These are phyloP conservation scores for Ustilago hordei DNA, from an alignment of 1,284 basidiomycete genomes.

Conservation along the genomic window DNA sequence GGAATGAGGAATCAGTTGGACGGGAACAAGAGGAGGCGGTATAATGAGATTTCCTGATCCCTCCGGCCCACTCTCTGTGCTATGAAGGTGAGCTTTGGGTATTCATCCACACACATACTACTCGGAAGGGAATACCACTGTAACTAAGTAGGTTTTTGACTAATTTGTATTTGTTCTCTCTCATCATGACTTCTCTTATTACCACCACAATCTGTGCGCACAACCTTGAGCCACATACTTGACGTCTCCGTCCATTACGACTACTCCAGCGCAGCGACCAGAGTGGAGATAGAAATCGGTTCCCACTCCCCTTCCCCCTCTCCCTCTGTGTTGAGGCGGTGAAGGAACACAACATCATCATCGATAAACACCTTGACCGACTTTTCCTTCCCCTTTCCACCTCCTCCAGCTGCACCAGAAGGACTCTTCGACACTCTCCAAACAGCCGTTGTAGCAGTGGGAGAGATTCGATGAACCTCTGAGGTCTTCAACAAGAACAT, in stretches of 20 bases:
- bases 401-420: neutral
- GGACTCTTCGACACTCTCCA: constrained; percentile 61
- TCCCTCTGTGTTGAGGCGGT: neutral
- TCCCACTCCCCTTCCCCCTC: constrained; percentile 6
- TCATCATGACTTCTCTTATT: neutral
- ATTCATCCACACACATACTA: neutral
- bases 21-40: constrained; percentile 16
- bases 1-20: neutral
- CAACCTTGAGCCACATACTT: neutral
- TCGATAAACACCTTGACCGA: constrained; percentile 77
- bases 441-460: constrained; percentile 85
- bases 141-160: neutral
- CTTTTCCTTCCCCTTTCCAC: constrained; percentile 68
- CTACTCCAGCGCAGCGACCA: constrained; percentile 79
- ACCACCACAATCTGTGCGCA: neutral
- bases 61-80: neutral
- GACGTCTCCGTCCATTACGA: neutral
- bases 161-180: neutral
- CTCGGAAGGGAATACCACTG: neutral
- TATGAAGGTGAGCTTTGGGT: too few species aligned
- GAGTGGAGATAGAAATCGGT: constrained; percentile 84
- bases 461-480: constrained; percentile 80
- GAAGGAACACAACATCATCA: constrained; percentile 76
- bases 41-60: constrained; percentile 68
- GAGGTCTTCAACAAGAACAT: constrained; percentile 88